Evolutionary conservation across 78 protist species (phyloP), one percentile per base, ranked within the genome.

Genomic region (Dictyostelium intermedium): DNA sequence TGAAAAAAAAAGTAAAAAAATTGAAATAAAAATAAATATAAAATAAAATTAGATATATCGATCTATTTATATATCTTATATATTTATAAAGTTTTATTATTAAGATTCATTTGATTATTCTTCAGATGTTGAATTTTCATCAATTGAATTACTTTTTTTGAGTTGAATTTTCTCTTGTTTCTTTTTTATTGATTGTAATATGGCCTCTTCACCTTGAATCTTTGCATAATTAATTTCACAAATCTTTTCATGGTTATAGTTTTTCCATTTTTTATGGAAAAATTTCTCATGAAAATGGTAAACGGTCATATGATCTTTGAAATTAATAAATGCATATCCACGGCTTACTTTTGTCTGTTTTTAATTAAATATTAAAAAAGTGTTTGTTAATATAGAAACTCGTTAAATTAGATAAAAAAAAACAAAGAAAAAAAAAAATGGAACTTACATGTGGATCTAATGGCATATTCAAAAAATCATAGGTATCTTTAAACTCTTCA

Each of bases 261-360:
- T 87, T 11, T 86, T 91, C 99, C 99, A 98, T 34, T 84, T 87
- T 63, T 82, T 87, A 7, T 37, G n/a, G 74, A 93, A 25, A 78
- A 97, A 96, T 25, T 95, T 96, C 7, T 2, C 4, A 77, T 73
- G 82, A 74, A 98, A 97, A 16, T 81, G 39, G 10, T 76, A 25
- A 27, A 98, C 92, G 60, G 18, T 13, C 14, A 20, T 11, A 32
- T 85, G 91, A 30, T 23, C 14, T 61, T 25, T 85, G 56, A 98
- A 95, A 80, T 98, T 98, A 34, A 98, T 91, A 72, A 98, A 98
- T 18, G 99, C 98, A 78, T 98, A 98, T 20, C 99, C 99, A 56
- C 91, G 91, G 84, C 96, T 97, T 83, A 96, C 96, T 53, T 85
- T 84, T 81, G 84, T 98, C 97, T 97, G 50, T 34, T 76, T 20